A percentile compares a stretch with the other conserved stretches of the same genome.
Evolutionary conservation across 2,329 filamentous ascomycete genomes (phyloP).

Genomic region (Dryadomyces sulphureus): DNA sequence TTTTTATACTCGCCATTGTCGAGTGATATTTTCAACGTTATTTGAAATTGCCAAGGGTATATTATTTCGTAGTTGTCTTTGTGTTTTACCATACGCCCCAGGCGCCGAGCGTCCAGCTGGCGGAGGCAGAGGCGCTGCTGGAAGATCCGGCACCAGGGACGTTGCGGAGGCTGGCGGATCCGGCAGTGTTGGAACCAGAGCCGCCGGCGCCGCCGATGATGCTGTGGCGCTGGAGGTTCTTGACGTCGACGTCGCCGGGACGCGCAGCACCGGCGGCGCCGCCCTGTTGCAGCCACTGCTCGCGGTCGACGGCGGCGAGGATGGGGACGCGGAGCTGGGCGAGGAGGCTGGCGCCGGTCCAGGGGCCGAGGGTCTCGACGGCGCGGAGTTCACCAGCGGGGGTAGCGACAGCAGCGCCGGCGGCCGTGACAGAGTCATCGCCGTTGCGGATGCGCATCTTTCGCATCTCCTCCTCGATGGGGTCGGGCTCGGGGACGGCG

Average conservation of each 20-base stretch:
- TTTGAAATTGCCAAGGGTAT: background rate
- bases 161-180: slow-evolving; percentile 14
- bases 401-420: background rate
- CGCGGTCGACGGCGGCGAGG: slow-evolving; percentile 55
- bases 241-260: slow-evolving; percentile 43
- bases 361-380: slow-evolving; percentile 56
- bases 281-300: slow-evolving; percentile 56
- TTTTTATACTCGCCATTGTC: background rate
- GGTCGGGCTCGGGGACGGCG: slow-evolving; percentile 34
- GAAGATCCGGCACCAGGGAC: background rate
- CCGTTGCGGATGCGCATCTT: slow-evolving; percentile 15
- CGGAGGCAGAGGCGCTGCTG: slow-evolving; percentile 16
- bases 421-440: slow-evolving; percentile 8
- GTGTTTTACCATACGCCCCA: slow-evolving; percentile 34
- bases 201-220: slow-evolving; percentile 38
- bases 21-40: too few species aligned
- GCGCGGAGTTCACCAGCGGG: slow-evolving; percentile 45
- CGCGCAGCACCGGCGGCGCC: slow-evolving; percentile 42
- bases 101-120: slow-evolving; percentile 46
- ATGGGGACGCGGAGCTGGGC: slow-evolving; percentile 54
- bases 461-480: slow-evolving; percentile 42
- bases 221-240: slow-evolving; percentile 45
- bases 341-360: slow-evolving; percentile 59
- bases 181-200: slow-evolving; percentile 22
- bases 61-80: background rate